Base-by-base conservation (phyloP, 768 basidiomycete genomes). In the Pleurotus pulmonarius region DNA sequence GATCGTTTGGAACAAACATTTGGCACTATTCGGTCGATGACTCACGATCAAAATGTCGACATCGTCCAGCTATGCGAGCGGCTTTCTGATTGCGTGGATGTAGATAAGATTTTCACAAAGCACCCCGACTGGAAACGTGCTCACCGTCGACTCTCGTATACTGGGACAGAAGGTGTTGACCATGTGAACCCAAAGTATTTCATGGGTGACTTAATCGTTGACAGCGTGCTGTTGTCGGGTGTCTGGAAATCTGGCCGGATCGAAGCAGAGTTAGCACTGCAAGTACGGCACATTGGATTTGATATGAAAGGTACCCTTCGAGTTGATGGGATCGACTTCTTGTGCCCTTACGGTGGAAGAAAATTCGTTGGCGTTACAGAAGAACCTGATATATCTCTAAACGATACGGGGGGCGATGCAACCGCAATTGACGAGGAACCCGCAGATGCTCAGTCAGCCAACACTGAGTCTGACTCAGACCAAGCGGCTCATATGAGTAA, bases 1-100 rank as follows among this genome's bases (percentile, higher is more conserved):
- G 68, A 73, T 51, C 61, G 60, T 0, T 62, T 73, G 1, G 67
- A 73, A 51, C 38, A 60, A 2, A 41, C 69, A 0, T 72, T 72
- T 60, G 67, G 68, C 1, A 57, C 61, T 0, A 41, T 61, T 11
- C 60, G 58, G 11, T 16, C 15, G 2, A 69, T 67, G 67, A 60
- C 61, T 1, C 66, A 67, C 40, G 57, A 56, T 13, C 60, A 61
- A 11, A 65, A 67, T 58, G 56, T 61, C 22, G 58, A 61, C 44
- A 38, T 58, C 29, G 56, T 54, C 3, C 57, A 64, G 29, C 29
- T 66, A n/a, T 20, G 15, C 6, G 18, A 55, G n/a, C 26, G 24
- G 4, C 54, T 49, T 2, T 18, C 22, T n/a, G 24, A n/a, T n/a
- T 22, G 18, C 5, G 26, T 25, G 3, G 22, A 49, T 6, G 26